Evolutionary conservation across 208 protist species (phyloP).

Genomic region (Blechomonas ayalai): DNA sequence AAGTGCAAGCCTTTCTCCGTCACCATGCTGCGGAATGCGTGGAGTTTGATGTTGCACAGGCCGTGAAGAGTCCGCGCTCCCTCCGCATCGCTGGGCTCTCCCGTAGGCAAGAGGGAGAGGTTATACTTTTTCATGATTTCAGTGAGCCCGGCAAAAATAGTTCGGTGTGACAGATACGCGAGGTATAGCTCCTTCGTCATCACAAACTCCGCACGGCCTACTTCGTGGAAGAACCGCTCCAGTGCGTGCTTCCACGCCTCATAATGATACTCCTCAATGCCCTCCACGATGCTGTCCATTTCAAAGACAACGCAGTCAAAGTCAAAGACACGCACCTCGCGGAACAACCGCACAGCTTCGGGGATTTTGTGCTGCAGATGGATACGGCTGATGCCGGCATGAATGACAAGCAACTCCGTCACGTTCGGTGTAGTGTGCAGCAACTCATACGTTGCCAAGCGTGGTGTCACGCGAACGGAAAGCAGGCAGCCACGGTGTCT

Average conservation of each 20-base stretch:
- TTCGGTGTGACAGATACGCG: slow-evolving; percentile 72
- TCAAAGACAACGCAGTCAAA: slow-evolving; percentile 90
- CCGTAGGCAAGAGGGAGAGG: slow-evolving; percentile 24
- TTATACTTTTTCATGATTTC: slow-evolving; percentile 64
- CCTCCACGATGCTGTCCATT: slow-evolving; percentile 71
- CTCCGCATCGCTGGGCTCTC: slow-evolving; percentile 30
- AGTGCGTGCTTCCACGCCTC: slow-evolving; percentile 81
- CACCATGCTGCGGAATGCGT: slow-evolving; percentile 54
- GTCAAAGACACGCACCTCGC: slow-evolving; percentile 68
- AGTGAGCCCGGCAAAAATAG: slow-evolving; percentile 47
- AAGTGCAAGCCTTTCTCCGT: slow-evolving; percentile 33
- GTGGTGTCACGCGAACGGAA: slow-evolving; percentile 44
- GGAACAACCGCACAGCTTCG: slow-evolving; percentile 62
- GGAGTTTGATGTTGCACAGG: slow-evolving; percentile 56
- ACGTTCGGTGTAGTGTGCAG: slow-evolving; percentile 29
- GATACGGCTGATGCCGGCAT: slow-evolving; percentile 59
- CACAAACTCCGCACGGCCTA: slow-evolving; percentile 20
- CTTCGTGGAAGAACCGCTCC: slow-evolving; percentile 52
- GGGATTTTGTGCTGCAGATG: slow-evolving; percentile 40
- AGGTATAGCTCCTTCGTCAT: slow-evolving; percentile 78
- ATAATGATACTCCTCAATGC: slow-evolving; percentile 80
- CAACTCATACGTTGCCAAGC: slow-evolving; percentile 70
- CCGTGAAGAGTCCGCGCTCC: slow-evolving; percentile 51
- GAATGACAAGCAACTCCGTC: slow-evolving; percentile 59
- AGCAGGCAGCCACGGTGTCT: slow-evolving; percentile 75